These are phyloP conservation scores for Candida khao-thaluensis DNA, from an alignment of 805 yeast genomes.

Conservation along the genomic window DNA sequence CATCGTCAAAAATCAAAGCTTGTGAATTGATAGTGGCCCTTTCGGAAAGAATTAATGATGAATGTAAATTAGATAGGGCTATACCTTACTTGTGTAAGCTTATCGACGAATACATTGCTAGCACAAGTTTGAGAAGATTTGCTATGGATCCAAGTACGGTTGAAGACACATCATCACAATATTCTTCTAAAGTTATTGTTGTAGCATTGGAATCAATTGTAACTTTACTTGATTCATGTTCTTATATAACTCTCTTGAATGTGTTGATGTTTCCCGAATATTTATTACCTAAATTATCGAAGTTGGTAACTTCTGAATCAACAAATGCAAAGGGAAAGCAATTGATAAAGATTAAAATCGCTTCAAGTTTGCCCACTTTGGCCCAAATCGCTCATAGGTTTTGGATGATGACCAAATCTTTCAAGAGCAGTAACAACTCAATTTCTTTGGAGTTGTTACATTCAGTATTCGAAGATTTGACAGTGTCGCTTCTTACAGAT, in stretches of 20 bases:
- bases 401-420: conserved; percentile 56
- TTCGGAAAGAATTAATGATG: conserved; percentile 76
- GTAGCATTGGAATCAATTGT: conserved; percentile 65
- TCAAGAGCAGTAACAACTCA: conserved; percentile 29
- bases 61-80: conserved; percentile 79
- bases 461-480: conserved; percentile 61
- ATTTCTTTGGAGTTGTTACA: conserved; percentile 45
- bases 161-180: neutral
- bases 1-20: conserved; percentile 62
- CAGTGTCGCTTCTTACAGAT: conserved; percentile 70
- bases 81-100: conserved; percentile 77
- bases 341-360: conserved; percentile 63
- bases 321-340: conserved; percentile 20
- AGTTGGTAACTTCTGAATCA: conserved; percentile 13
- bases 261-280: conserved; percentile 79
- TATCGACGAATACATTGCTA: conserved; percentile 54
- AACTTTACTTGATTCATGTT: conserved; percentile 63
- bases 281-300: conserved; percentile 61
- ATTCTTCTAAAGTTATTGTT: conserved; percentile 60
- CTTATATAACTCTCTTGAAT: conserved; percentile 69
- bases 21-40: conserved; percentile 75
- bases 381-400: conserved; percentile 64
- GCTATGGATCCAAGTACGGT: neutral
- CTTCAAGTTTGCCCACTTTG: conserved; percentile 70
- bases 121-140: conserved; percentile 9